Conservation (phyloP, 306 rosid species). For the Pyrus communis region DNA sequence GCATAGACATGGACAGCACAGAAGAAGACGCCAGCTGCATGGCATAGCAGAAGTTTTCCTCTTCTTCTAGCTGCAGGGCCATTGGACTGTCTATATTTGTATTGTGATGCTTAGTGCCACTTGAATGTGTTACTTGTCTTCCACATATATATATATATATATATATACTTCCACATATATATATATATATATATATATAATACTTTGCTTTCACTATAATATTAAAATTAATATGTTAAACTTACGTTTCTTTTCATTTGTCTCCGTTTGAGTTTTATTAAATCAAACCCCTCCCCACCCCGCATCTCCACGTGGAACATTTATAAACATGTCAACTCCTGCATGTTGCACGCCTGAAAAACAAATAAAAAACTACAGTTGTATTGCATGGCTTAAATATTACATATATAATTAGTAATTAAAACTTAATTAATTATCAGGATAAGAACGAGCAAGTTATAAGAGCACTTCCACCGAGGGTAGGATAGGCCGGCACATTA, state of each 20-base stretch:
- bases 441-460: slow-evolving; percentile 27
- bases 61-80: slow-evolving; percentile 13
- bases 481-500: no score
- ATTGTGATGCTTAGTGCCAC: not conserved
- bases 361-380: not conserved
- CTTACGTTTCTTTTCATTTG: no score
- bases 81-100: not conserved
- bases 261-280: no score
- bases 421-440: slow-evolving; percentile 2
- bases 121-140: not conserved
- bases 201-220: no score
- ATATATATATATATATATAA: no score
- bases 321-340: slow-evolving; percentile 41
- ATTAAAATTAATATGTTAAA: no score
- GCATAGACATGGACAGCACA: slow-evolving; percentile 28
- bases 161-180: no score
- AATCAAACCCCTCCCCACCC: no score
- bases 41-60: slow-evolving; percentile 30
- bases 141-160: no score
- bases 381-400: not conserved
- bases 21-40: slow-evolving; percentile 18
- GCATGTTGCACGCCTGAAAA: slow-evolving; percentile 48
- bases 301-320: slow-evolving; percentile 38
- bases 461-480: no score
- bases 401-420: no score